Conservation (phyloP, 352 stramenopile species). For the Globisporangium apiculatum region DNA sequence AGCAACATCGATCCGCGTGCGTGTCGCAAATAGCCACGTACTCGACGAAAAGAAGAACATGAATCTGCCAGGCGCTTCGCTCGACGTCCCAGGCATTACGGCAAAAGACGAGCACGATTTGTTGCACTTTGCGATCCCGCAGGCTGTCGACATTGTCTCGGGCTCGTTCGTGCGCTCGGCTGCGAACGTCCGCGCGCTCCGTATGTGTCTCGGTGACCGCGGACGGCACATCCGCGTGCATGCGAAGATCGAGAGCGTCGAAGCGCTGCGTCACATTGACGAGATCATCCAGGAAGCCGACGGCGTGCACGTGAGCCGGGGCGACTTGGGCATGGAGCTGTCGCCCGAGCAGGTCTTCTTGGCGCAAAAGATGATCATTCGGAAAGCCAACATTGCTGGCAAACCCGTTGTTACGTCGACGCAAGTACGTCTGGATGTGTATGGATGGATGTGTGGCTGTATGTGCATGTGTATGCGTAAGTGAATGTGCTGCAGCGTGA, state of each 20-base stretch:
- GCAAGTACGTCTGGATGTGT: slow-evolving; percentile 16
- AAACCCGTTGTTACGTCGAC: slow-evolving; percentile 98
- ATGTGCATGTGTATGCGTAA: not conserved
- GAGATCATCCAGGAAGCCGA: slow-evolving; percentile 98
- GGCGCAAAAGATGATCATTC: slow-evolving; percentile 99
- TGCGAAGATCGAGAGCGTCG: slow-evolving; percentile 98
- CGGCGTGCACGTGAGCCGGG: slow-evolving; percentile 98
- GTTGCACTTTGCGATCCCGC: slow-evolving; percentile 92
- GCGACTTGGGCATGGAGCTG: slow-evolving; percentile 99
- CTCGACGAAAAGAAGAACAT: slow-evolving; percentile 97
- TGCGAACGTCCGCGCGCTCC: slow-evolving; percentile 90
- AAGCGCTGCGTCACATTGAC: slow-evolving; percentile 95
- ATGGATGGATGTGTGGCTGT: not conserved
- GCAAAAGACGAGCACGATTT: slow-evolving; percentile 93
- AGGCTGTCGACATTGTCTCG: slow-evolving; percentile 98
- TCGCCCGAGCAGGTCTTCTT: slow-evolving; percentile 97
- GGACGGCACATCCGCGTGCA: slow-evolving; percentile 92
- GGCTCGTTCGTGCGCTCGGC: slow-evolving; percentile 98
- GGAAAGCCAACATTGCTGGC: slow-evolving; percentile 92
- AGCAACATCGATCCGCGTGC: slow-evolving; percentile 67
- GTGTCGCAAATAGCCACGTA: slow-evolving; percentile 80
- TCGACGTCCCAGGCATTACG: slow-evolving; percentile 91
- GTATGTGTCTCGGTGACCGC: slow-evolving; percentile 74
- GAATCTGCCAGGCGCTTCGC: slow-evolving; percentile 90
- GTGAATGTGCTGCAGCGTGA: too few species aligned